These are phyloP conservation scores for Xylaria sp. DNA, from an alignment of 2,329 filamentous ascomycete species.

Conservation along the genomic window DNA sequence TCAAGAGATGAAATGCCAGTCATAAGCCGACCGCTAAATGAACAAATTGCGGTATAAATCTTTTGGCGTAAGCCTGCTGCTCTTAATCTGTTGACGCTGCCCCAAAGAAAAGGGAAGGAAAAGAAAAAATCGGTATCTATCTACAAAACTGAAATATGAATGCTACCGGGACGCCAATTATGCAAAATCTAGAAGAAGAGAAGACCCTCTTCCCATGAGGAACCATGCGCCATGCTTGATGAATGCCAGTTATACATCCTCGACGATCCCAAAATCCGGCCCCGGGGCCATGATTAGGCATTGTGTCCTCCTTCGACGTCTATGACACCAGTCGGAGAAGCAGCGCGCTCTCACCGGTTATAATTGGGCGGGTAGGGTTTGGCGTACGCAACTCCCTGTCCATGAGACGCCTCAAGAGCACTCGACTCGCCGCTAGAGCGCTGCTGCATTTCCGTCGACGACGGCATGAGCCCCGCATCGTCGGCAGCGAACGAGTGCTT, in stretches of 20 bases:
- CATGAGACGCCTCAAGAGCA: neutral
- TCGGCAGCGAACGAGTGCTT: slow-evolving; percentile 27
- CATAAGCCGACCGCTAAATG: neutral
- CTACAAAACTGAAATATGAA: neutral
- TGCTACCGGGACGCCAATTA: slow-evolving; percentile 16
- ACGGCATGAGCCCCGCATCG: slow-evolving; percentile 2
- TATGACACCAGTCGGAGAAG: neutral
- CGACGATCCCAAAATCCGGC: slow-evolving; percentile 6
- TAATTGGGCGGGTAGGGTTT: neutral
- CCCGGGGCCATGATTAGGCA: neutral
- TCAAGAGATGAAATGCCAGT: neutral
- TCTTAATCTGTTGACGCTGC: slow-evolving; percentile 1
- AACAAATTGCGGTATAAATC: slow-evolving; percentile 5
- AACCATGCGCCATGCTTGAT: slow-evolving; percentile 16
- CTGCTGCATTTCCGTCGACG: neutral
- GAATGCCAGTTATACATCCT: neutral
- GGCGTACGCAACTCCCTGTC: neutral
- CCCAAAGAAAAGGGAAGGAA: slow-evolving; percentile 8
- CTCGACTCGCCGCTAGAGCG: slow-evolving; percentile 8
- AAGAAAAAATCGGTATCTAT: neutral
- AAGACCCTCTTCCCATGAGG: neutral
- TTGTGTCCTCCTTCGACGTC: neutral
- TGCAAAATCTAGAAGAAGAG: slow-evolving; percentile 1
- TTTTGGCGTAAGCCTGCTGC: slow-evolving; percentile 28
- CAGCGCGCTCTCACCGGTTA: neutral